Evolutionary conservation across 2,329 filamentous ascomycete species (phyloP).

Genomic region (Plenodomus lindquistii): DNA sequence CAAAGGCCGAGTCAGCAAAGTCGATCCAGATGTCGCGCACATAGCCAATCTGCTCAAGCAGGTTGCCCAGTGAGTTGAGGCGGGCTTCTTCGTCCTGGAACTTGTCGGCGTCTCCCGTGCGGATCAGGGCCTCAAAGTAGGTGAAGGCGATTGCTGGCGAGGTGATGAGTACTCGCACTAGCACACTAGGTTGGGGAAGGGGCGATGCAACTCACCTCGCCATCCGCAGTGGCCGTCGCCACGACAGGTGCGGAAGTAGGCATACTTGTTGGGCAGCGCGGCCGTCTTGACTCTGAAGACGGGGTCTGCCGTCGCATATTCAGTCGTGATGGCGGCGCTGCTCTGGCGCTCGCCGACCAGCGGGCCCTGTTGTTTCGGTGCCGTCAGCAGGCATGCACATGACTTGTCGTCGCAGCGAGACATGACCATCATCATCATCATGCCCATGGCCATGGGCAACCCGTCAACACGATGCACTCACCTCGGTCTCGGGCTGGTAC

Average conservation of each 20-base stretch:
- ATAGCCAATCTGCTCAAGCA: conserved; percentile 72
- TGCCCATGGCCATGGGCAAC: too few relatives aligned
- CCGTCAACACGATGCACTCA: conserved; percentile 43
- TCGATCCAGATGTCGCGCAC: conserved; percentile 74
- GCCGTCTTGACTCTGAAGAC: conserved; percentile 84
- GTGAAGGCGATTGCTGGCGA: conserved; percentile 82
- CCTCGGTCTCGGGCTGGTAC: conserved; percentile 62
- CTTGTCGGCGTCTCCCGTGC: conserved; percentile 64
- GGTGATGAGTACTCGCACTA: conserved; percentile 8
- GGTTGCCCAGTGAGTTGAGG: conserved; percentile 70
- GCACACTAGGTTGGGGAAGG: too few relatives aligned
- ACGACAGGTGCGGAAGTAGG: conserved; percentile 82
- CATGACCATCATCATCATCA: too few relatives aligned
- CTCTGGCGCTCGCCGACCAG: conserved; percentile 78
- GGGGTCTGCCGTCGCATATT: conserved; percentile 87
- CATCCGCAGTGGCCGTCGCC: conserved; percentile 97
- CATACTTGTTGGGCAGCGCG: conserved; percentile 81
- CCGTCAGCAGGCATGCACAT: conserved; percentile 20
- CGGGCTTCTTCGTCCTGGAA: conserved; percentile 73
- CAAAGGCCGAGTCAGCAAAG: conserved; percentile 76
- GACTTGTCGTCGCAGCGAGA: background rate
- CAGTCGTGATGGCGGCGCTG: conserved; percentile 75
- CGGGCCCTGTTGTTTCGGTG: conserved; percentile 65
- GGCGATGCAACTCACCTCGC: conserved; percentile 71
- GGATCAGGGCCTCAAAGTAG: conserved; percentile 86